phyloP scores from a whole-genome alignment of 2,329 filamentous ascomycete species.

The Hypoxylon sp. region DNA sequence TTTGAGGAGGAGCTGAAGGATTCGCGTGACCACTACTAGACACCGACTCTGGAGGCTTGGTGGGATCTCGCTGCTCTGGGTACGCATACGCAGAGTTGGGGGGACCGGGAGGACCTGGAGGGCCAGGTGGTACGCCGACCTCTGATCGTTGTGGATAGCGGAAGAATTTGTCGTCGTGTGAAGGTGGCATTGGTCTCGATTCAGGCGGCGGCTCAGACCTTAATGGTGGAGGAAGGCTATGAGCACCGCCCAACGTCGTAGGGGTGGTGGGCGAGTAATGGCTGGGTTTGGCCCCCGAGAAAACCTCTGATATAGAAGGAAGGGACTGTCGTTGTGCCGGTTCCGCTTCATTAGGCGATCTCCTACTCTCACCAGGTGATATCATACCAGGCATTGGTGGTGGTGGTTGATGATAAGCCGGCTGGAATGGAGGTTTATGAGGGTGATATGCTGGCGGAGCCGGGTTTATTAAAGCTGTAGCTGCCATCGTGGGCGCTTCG shows the following conservation, averaged over 20 bases:
- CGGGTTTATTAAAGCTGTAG: slow-evolving; percentile 55
- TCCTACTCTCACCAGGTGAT: slow-evolving; percentile 49
- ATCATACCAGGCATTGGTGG: slow-evolving; percentile 52
- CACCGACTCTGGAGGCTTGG: slow-evolving; percentile 47
- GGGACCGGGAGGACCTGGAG: slow-evolving; percentile 47
- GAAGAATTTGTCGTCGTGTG: slow-evolving; percentile 53
- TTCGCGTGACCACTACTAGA: slow-evolving; percentile 46
- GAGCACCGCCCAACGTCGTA: slow-evolving; percentile 47
- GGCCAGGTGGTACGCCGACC: slow-evolving; percentile 46
- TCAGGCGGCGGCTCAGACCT: slow-evolving; percentile 51
- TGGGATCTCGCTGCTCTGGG: slow-evolving; percentile 50
- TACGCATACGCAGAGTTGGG: slow-evolving; percentile 50
- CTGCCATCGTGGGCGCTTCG: slow-evolving; percentile 53
- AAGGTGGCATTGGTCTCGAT: slow-evolving; percentile 48
- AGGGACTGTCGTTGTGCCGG: slow-evolving; percentile 52
- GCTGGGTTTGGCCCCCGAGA: slow-evolving; percentile 51
- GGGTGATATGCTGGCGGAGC: slow-evolving; percentile 53
- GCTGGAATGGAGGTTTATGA: slow-evolving; percentile 49
- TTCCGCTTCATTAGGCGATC: slow-evolving; percentile 50
- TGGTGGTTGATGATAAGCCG: slow-evolving; percentile 50
- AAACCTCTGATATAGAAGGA: slow-evolving; percentile 56
- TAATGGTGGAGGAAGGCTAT: slow-evolving; percentile 52
- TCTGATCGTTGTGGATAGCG: slow-evolving; percentile 51
- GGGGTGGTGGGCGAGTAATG: slow-evolving; percentile 53
- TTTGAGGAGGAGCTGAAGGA: slow-evolving; percentile 56